Evolutionary conservation across 73 alveolate species (phyloP).

Genomic region (Paramecium octaurelia): DNA sequence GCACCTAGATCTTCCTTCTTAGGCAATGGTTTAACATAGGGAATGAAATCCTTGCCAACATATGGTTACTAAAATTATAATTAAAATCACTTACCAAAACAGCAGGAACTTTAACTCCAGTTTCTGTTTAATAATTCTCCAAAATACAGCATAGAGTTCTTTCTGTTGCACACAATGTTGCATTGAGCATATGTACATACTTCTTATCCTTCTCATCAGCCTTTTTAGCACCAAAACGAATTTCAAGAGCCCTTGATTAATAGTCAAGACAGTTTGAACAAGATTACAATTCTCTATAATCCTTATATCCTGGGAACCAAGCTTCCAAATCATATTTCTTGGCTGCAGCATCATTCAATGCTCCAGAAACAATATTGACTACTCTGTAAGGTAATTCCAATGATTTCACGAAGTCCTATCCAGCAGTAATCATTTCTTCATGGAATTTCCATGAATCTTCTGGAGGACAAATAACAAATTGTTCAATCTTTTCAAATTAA

Average conservation of each 20-base stretch:
- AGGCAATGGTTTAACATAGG: constrained; percentile 56
- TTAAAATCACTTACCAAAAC: constrained; percentile 63
- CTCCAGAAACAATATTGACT: constrained; percentile 96
- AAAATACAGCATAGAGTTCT: constrained; percentile 97
- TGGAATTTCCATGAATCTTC: constrained; percentile 91
- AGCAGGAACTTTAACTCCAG: constrained; percentile 93
- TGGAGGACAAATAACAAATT: constrained; percentile 93
- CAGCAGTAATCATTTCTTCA: constrained; percentile 88
- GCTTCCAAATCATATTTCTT: constrained; percentile 99
- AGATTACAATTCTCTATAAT: constrained; percentile 66
- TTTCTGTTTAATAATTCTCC: constrained; percentile 96
- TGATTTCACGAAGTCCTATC: constrained; percentile 91
- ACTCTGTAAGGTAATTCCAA: constrained; percentile 97
- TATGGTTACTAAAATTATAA: constrained; percentile 23
- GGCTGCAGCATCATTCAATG: constrained; percentile 99
- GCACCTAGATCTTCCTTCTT: constrained; percentile 47
- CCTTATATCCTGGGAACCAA: constrained; percentile 99
- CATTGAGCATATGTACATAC: constrained; percentile 97
- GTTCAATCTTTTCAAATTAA: constrained; percentile 99
- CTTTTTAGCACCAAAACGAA: constrained; percentile 81
- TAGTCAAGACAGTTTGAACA: constrained; percentile 99
- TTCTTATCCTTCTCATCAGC: constrained; percentile 78
- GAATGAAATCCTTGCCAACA: constrained; percentile 63
- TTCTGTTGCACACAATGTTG: constrained; percentile 98
- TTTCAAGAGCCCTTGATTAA: constrained; percentile 94